Base-by-base conservation (phyloP, 495 filamentous ascomycete genomes). In the Antarctomyces pellizariae region DNA sequence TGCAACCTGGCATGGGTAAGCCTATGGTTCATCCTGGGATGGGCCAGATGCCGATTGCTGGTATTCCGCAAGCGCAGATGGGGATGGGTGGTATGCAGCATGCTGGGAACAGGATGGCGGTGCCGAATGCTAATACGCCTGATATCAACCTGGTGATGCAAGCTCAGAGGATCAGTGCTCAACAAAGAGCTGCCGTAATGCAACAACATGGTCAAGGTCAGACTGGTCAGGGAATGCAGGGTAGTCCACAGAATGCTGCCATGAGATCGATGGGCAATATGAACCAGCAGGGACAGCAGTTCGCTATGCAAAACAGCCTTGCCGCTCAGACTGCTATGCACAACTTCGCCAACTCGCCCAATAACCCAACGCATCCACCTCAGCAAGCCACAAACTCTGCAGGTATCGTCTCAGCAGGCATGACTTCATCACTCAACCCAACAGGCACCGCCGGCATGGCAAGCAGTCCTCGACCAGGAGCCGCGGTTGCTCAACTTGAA, bases 61-160 rank as follows among this genome's bases (percentile, higher is more conserved):
- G 67, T 38, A 56, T 82, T 34, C 68, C 72, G 24, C 75, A 71
- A 36, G 54, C 70, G 22, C 68, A 69, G 17, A 77, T 89, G 56
- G 69, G 72, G 25, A 57, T 24, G 45, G 56, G 51, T 42, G 57
- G 46, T 29, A 57, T 60, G 38, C 64, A 53, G 44, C n/a, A n/a
- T n/a, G n/a, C n/a, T n/a, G n/a, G n/a, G n/a, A 68, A 50, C 37
- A 67, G 59, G 47, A 49, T 64, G 21, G 49, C 69, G 8, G 52
- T 75, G 38, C 59, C 65, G 4, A 71, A 80, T 48, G 67, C 62
- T 7, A 67, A 58, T 31, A 52, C 57, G 13, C n/a, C n/a, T n/a
- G 66, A 76, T 26, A 46, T 61, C 19, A 50, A 52, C 29, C 43
- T 62, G 25, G 49, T 62, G 32, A 38, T 61, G 33, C 58, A 59